Evolutionary conservation across 1,139 yeast species (phyloP).

Genomic region (Saccharomyces hybrid): DNA sequence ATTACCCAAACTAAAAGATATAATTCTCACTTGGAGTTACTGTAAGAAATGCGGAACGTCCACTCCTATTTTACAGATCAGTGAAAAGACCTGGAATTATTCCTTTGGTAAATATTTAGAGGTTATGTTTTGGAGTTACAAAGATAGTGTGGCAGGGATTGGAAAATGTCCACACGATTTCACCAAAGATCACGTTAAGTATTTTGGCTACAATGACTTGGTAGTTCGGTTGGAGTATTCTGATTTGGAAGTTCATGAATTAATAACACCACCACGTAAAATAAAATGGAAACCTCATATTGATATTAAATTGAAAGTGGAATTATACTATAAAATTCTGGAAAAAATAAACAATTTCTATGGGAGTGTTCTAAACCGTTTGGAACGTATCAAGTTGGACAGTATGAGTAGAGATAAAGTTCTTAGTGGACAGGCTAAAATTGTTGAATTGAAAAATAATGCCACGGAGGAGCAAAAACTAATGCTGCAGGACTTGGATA

Average conservation of each 20-base stretch:
- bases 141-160: constrained; percentile 37
- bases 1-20: constrained; percentile 54
- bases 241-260: constrained; percentile 64
- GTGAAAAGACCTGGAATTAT: constrained; percentile 80
- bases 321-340: constrained; percentile 49
- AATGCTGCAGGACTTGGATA: constrained; percentile 42
- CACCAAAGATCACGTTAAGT: constrained; percentile 71
- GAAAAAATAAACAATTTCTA: constrained; percentile 56
- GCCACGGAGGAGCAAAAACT: constrained; percentile 46
- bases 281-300: constrained; percentile 67
- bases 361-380: constrained; percentile 61
- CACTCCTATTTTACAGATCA: constrained; percentile 80
- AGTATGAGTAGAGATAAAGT: constrained; percentile 60
- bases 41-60: constrained; percentile 73
- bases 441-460: constrained; percentile 50
- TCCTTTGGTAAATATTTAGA: constrained; percentile 93
- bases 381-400: constrained; percentile 76
- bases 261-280: constrained; percentile 69
- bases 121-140: constrained; percentile 68
- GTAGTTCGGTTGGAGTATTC: constrained; percentile 77
- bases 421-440: constrained; percentile 56
- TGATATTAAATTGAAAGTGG: constrained; percentile 62
- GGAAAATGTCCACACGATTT: constrained; percentile 73
- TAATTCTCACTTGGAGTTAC: constrained; percentile 86
- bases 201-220: constrained; percentile 74